Percentiles rank a stretch among this genome's conserved stretches.
Evolutionary conservation across 1,139 yeast species (phyloP).

Genomic region (Meyerozyma sp.): DNA sequence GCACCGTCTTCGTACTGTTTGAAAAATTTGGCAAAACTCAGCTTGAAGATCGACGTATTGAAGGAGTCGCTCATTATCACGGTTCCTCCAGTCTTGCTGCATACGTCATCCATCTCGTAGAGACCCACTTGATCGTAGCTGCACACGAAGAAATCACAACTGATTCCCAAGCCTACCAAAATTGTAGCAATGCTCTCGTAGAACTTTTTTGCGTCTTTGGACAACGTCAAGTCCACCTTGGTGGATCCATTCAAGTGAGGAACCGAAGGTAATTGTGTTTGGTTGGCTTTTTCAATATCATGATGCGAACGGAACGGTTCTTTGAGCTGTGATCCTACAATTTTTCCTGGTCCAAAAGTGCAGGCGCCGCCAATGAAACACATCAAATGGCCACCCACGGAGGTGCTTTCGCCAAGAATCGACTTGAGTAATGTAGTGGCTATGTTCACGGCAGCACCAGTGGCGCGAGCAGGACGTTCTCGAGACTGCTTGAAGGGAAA

Average conservation of each 20-base stretch:
- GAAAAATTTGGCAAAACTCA: slow-evolving; percentile 53
- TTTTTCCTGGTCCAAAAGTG: slow-evolving; percentile 52
- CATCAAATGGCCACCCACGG: slow-evolving; percentile 57
- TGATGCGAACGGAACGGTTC: slow-evolving; percentile 58
- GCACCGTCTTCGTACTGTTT: slow-evolving; percentile 26
- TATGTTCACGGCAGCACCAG: slow-evolving; percentile 65
- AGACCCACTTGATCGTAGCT: slow-evolving; percentile 66
- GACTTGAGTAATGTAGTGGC: slow-evolving; percentile 49
- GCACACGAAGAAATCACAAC: slow-evolving; percentile 56
- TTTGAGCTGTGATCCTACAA: slow-evolving; percentile 43
- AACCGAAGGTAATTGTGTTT: slow-evolving; percentile 25
- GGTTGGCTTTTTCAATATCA: slow-evolving; percentile 44
- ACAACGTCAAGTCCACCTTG: slow-evolving; percentile 20
- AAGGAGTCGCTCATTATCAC: slow-evolving; percentile 62
- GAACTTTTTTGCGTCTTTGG: slow-evolving; percentile 31
- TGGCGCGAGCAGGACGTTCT: slow-evolving; percentile 52
- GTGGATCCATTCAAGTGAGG: slow-evolving; percentile 21
- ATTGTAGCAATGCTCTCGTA: slow-evolving; percentile 41
- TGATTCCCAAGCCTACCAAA: slow-evolving; percentile 40
- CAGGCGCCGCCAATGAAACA: slow-evolving; percentile 58
- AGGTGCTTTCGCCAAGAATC: slow-evolving; percentile 28
- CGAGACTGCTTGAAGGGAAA: slow-evolving; percentile 43
- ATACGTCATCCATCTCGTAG: slow-evolving; percentile 57
- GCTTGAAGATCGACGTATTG: slow-evolving; percentile 60
- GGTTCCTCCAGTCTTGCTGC: slow-evolving; percentile 56